Conservation (phyloP, 108 stramenopile genomes). For the Cyclotella choctawhatcheeana region DNA sequence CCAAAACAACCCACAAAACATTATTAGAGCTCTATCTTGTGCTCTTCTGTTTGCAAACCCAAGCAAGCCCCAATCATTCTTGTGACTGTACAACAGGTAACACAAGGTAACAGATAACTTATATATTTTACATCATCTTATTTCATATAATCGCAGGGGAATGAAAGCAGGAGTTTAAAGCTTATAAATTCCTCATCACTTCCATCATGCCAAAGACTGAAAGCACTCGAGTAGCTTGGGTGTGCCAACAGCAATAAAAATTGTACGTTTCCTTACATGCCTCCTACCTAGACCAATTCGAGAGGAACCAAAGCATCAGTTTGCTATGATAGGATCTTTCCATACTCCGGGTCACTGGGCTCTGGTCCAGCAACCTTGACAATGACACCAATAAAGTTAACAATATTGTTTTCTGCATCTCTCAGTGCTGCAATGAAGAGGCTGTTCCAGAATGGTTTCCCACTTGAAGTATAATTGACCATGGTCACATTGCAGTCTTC, state of each 20-base stretch:
- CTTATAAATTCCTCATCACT: background rate
- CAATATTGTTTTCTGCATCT: constrained; percentile 91
- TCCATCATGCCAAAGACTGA: background rate
- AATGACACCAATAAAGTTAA: constrained; percentile 96
- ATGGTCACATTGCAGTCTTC: constrained; percentile 90
- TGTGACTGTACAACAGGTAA: no score
- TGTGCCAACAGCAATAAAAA: background rate
- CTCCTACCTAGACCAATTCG: no score
- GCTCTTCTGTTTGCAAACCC: no score
- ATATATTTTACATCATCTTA: background rate
- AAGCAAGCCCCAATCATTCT: no score
- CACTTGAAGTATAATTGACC: constrained; percentile 96
- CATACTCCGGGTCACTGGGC: constrained; percentile 75
- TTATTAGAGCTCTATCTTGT: no score
- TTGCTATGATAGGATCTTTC: constrained; percentile 40
- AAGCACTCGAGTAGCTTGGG: background rate
- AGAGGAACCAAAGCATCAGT: no score
- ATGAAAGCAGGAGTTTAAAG: background rate
- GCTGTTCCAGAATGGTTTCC: constrained; percentile 98
- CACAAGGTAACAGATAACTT: no score
- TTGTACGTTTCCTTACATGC: no score
- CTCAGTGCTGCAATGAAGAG: constrained; percentile 96
- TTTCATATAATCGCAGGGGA: background rate
- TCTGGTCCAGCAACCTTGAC: constrained; percentile 77
- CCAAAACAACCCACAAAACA: no score